Evolutionary conservation across 331 rosid genomes (phyloP), one percentile per base, ranked within the genome.

Genomic region (Prunus yedoensis): DNA sequence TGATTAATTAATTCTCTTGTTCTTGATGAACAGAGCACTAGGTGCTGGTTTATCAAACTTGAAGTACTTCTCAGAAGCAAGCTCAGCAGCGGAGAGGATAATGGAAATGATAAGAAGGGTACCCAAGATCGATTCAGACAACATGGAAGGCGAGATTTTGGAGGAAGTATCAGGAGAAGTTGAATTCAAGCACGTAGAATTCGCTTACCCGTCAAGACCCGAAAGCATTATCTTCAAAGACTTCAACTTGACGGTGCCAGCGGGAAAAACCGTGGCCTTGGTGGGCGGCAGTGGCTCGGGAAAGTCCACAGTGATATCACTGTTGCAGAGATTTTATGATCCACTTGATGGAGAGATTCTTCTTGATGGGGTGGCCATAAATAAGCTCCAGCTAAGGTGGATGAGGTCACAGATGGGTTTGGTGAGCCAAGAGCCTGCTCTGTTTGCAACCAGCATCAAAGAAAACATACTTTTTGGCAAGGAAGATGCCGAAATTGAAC

Each of bases 211-310:
- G 0, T 92, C 99, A 10, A 89, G 99, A 20, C 96, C 97, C 1
- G 97, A 90, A 7, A 84, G 81, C 81, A 59, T 87, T 0, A 72
- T 94, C 15, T 47, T 92, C 35, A 84, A 66, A 0, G 90, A 85
- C 18, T 81, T 94, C 14, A 51, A 81, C 65, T 14, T 92, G 0
- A 87, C 80, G 71, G 45, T 94, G 46, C 97, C 96, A 3, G 88
- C 96, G 0, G 97, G 99, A 0, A 86, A 68, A 65, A 85, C 97
- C 2, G 82, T 90, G 73, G 97, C 97, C 0, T 70, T 94, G 25
- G 97, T 94, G 8, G 97, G 99, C 0, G 87, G 92, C 2, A 92
- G 97, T 66, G 99, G 97, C 2, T 92, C 97, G 0, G 97, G 97
- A 3, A 94, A 94, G 66, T 94, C 99, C 0, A 92, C 97, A 0